These are phyloP conservation scores for Leptosphaerulina australis DNA, from an alignment of 2,329 filamentous ascomycete genomes.

Conservation along the genomic window DNA sequence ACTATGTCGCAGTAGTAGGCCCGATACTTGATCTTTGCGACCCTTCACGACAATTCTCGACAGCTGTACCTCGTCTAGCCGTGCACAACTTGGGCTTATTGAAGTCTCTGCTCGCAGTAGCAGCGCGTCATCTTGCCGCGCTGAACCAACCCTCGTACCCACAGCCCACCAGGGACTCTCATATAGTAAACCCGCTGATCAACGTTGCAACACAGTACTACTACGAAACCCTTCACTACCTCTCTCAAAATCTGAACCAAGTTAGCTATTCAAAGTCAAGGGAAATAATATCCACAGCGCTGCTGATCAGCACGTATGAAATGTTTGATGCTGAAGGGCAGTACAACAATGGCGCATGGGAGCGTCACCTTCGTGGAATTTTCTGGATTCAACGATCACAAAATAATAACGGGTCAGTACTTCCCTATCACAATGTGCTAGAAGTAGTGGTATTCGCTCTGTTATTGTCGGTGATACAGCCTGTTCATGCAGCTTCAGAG, in stretches of 20 bases:
- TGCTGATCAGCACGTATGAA: conserved; percentile 68
- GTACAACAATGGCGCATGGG: conserved; percentile 58
- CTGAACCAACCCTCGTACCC: conserved; percentile 32
- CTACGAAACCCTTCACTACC: conserved; percentile 66
- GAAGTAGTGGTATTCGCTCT: background rate
- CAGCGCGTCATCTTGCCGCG: conserved; percentile 59
- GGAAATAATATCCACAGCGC: conserved; percentile 64
- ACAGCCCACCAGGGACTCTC: conserved; percentile 15
- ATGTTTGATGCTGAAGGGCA: conserved; percentile 65
- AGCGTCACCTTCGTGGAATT: conserved; percentile 67
- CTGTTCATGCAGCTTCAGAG: too few species aligned
- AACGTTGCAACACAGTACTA: conserved; percentile 60
- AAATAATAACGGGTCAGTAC: conserved; percentile 57
- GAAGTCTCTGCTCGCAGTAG: conserved; percentile 63
- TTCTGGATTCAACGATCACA: conserved; percentile 71
- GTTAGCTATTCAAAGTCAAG: conserved; percentile 62
- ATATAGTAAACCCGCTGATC: conserved; percentile 40
- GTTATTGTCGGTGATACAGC: background rate
- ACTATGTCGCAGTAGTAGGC: conserved; percentile 48
- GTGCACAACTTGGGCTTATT: conserved; percentile 62
- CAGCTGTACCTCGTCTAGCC: conserved; percentile 45
- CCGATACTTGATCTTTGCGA: conserved; percentile 55
- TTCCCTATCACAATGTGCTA: background rate
- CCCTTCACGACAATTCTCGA: conserved; percentile 48
- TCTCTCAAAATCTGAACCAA: conserved; percentile 65